phyloP scores from a whole-genome alignment of 106 monocot genomes.

The Amphibolis antarctica region DNA sequence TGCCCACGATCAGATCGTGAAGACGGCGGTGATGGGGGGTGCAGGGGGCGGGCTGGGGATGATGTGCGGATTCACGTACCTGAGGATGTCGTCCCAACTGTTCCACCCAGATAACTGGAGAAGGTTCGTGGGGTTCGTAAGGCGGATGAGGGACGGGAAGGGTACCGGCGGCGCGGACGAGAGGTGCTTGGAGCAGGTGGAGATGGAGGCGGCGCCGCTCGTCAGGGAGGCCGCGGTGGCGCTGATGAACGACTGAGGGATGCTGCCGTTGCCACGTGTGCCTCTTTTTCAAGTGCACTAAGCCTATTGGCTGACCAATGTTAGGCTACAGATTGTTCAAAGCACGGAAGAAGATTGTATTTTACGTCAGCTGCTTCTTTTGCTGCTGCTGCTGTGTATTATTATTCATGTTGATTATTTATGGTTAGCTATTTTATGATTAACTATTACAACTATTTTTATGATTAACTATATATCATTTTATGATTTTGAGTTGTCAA shows the following conservation, averaged over 20 bases:
- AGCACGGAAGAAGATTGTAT: not conserved
- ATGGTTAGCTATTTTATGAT: no score
- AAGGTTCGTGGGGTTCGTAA: slow-evolving; percentile 54
- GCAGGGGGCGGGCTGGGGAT: slow-evolving; percentile 1
- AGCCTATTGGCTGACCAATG: no score
- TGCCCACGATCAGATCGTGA: slow-evolving; percentile 52
- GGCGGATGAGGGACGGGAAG: slow-evolving; percentile 34
- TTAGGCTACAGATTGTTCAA: not conserved
- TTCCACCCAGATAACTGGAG: slow-evolving; percentile 63
- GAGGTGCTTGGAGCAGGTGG: slow-evolving; percentile 6
- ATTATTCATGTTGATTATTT: not conserved
- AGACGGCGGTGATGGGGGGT: slow-evolving; percentile 14
- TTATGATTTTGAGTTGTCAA: no score
- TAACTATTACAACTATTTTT: no score
- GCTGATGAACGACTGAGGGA: not conserved
- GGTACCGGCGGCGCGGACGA: not conserved
- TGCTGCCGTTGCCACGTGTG: no score
- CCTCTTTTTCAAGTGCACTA: no score
- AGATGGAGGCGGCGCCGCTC: slow-evolving; percentile 12
- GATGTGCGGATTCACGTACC: slow-evolving; percentile 75
- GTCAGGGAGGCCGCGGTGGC: not conserved
- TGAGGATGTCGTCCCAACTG: slow-evolving; percentile 50
- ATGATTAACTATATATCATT: no score
- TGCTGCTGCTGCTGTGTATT: not conserved
- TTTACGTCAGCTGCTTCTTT: not conserved